These are phyloP conservation scores for Thymus mandschuricus DNA, from an alignment of 257 asterid genomes.

Conservation along the genomic window DNA sequence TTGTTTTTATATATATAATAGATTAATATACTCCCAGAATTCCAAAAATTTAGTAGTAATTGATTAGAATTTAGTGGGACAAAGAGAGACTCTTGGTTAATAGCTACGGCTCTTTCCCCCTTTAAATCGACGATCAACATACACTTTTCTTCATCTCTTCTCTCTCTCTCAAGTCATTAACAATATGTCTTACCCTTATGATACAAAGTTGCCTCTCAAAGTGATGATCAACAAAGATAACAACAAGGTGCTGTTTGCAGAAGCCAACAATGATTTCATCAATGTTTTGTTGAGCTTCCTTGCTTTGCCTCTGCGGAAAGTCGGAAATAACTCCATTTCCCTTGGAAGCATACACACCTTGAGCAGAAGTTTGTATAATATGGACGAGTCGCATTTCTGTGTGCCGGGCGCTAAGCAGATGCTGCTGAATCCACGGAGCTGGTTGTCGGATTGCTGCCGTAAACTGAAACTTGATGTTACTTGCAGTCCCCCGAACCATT, in stretches of 20 bases:
- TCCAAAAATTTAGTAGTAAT: too few relatives aligned
- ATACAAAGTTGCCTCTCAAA: not conserved
- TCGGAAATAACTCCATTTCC: not conserved
- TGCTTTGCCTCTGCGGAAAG: constrained; percentile 27
- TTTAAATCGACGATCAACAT: too few relatives aligned
- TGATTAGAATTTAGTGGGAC: too few relatives aligned
- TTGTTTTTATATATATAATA: too few relatives aligned
- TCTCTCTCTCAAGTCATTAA: too few relatives aligned
- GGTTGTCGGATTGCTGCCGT: not conserved
- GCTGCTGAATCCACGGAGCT: constrained; percentile 31
- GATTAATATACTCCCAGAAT: too few relatives aligned
- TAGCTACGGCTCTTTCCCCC: too few relatives aligned
- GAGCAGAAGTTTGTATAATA: not conserved
- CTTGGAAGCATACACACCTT: not conserved
- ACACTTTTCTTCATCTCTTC: too few relatives aligned
- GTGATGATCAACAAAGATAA: constrained; percentile 24
- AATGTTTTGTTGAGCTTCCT: constrained; percentile 32
- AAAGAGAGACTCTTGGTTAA: too few relatives aligned
- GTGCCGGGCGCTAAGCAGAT: not conserved
- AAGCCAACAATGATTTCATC: constrained; percentile 4
- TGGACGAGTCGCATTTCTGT: not conserved
- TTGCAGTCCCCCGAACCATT: not conserved
- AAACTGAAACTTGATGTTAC: constrained; percentile 13
- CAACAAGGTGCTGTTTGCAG: constrained; percentile 22
- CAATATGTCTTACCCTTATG: not conserved